phyloP scores from a whole-genome alignment of 768 basidiomycete genomes.

The Mycena rosella region DNA sequence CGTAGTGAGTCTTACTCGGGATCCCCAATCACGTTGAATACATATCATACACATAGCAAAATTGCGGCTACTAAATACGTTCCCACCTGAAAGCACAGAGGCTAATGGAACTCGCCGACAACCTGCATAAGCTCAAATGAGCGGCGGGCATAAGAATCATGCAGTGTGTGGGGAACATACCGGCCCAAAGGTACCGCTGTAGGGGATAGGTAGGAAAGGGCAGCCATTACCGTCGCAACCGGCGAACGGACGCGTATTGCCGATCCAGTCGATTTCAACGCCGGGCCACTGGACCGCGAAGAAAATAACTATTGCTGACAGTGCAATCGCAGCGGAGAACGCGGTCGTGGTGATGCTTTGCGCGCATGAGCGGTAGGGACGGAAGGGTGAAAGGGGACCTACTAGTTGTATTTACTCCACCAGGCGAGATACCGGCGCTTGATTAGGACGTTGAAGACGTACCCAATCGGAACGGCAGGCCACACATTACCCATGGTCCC shows the following conservation, averaged over 20 bases:
- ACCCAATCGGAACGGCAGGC: constrained; percentile 41
- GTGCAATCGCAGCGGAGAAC: constrained; percentile 47
- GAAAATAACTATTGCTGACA: constrained; percentile 52
- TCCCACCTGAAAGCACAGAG: no score
- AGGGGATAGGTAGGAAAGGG: constrained; percentile 22
- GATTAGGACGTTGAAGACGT: constrained; percentile 43
- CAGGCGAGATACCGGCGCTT: constrained; percentile 42
- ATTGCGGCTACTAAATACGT: no score
- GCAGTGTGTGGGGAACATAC: neutral
- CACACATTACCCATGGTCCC: constrained; percentile 36
- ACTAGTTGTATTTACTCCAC: constrained; percentile 43
- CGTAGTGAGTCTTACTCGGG: no score
- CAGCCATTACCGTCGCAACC: constrained; percentile 38
- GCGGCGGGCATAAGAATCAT: no score
- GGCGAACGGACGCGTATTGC: constrained; percentile 41
- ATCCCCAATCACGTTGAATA: no score
- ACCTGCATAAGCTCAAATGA: no score
- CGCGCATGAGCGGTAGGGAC: neutral
- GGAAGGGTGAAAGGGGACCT: constrained; percentile 12
- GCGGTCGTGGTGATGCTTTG: constrained; percentile 47
- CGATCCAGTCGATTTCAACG: constrained; percentile 46
- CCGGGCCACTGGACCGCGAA: constrained; percentile 46
- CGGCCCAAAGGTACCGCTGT: constrained; percentile 41
- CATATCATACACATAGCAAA: no score
- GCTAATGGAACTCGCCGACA: no score